Base-by-base conservation (phyloP, 345 rosid species). In the Citrus hindsii region DNA sequence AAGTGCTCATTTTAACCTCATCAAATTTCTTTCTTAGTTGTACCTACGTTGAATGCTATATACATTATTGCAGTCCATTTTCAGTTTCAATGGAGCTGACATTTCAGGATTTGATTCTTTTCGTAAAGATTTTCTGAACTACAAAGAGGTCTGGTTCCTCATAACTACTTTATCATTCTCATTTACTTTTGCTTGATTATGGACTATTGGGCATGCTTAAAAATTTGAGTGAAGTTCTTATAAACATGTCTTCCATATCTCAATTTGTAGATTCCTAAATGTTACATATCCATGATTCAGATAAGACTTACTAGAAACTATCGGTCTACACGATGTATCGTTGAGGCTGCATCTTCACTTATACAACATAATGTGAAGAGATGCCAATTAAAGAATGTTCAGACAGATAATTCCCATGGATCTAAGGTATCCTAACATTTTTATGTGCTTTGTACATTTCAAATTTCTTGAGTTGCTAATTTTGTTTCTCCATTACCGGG, bases 71-170 rank as follows among this genome's bases (percentile, higher is more conserved):
- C 93, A 95, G 98, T 91, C 98, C 67, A 95, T 93, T 78, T 95
- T 95, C 78, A 87, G 98, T 84, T 95, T 95, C 86, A 95, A 92
- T 73, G 98, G 98, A 83, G 98, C 98, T 13, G 94, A 95, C 71
- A 83, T 84, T 77, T 93, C 93, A 60, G 98, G 98, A 79, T 95
- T 95, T 87, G 89, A 90, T 86, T 93, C 95, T 73, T 95, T 95
- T 87, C 92, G 93, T 70, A 87, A 78, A 82, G 94, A 93, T 85
- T 95, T 93, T 87, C 88, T 89, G 55, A 85, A 87, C 68, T 81
- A 86, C 83, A 95, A 88, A 88, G 98, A 91, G 98, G 97, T 95
- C 64, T 79, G 74, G 59, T 63, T 73, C 79, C 42, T 74, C 71
- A 62, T 28, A 74, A 30, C 58, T 28, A 46, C 58, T 63, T 76